These are phyloP conservation scores for Carex pumila DNA, from an alignment of 176 grass and related monocot genomes.

Conservation along the genomic window DNA sequence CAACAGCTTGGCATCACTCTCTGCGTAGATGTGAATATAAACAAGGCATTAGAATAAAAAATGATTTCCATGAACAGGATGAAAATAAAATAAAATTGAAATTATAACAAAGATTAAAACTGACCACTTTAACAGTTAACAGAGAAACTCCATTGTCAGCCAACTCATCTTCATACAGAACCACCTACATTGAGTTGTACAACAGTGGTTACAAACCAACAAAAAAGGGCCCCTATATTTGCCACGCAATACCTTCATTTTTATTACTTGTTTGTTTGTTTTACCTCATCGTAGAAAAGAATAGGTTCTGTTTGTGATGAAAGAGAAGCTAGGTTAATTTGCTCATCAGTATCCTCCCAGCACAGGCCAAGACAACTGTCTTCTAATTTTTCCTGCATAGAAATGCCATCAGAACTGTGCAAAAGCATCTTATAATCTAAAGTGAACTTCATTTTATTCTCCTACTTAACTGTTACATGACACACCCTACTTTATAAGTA, in stretches of 20 bases:
- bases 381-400: slow-evolving; percentile 41
- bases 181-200: slow-evolving; percentile 46
- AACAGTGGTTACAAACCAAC: background rate
- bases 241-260: slow-evolving; percentile 9
- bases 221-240: background rate
- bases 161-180: slow-evolving; percentile 95
- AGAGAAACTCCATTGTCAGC: slow-evolving; percentile 91
- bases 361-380: slow-evolving; percentile 35
- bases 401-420: background rate
- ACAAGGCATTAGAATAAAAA: slow-evolving; percentile 4
- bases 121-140: slow-evolving; percentile 89
- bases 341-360: slow-evolving; percentile 70
- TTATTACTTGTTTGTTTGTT: slow-evolving; percentile 6
- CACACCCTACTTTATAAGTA: background rate
- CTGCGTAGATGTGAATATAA: slow-evolving; percentile 32
- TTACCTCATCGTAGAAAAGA: slow-evolving; percentile 85
- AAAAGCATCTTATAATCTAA: background rate
- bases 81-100: background rate
- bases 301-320: slow-evolving; percentile 69
- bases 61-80: background rate
- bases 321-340: slow-evolving; percentile 71
- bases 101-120: background rate
- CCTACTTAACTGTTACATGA: background rate
- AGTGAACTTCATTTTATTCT: background rate
- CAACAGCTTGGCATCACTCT: slow-evolving; percentile 95